A percentile compares a stretch with the other conserved stretches of the same genome.
phyloP scores from a whole-genome alignment of 2,329 filamentous ascomycete species.

The Curvularia verruculosa region DNA sequence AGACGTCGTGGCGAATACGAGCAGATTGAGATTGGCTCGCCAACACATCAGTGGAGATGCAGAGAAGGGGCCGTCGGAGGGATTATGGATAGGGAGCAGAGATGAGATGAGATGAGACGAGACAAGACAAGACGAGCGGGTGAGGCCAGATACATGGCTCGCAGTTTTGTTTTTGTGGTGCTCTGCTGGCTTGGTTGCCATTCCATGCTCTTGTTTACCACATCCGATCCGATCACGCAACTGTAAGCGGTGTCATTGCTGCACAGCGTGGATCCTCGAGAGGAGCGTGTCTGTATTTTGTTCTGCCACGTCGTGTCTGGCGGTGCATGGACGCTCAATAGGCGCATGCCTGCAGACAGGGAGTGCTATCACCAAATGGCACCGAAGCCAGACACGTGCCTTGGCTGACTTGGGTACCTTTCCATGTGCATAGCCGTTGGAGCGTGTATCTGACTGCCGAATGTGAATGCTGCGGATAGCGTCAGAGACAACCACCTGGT shows the following conservation, averaged over 20 bases:
- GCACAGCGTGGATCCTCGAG: constrained; percentile 6
- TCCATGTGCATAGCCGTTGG: background rate
- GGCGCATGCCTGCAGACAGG: constrained; percentile 3
- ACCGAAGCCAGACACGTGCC: constrained; percentile 13
- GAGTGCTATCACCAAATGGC: constrained; percentile 10
- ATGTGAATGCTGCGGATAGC: background rate
- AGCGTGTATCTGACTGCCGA: background rate
- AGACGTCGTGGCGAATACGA: constrained; percentile 21
- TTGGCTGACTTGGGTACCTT: background rate
- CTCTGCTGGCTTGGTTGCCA: background rate
- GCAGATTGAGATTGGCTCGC: constrained; percentile 25
- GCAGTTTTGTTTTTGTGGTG: background rate
- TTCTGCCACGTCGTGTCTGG: constrained; percentile 9
- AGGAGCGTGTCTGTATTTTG: constrained; percentile 7
- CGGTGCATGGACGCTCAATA: constrained; percentile 8
- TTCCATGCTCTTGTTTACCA: background rate
- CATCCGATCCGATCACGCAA: background rate
- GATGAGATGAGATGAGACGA: too few relatives aligned
- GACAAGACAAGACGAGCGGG: too few relatives aligned
- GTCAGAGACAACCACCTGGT: background rate
- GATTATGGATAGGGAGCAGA: background rate
- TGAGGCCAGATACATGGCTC: background rate
- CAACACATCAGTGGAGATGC: constrained; percentile 6
- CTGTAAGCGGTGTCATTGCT: background rate
- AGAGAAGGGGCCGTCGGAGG: background rate